Percentiles rank a stretch among this genome's conserved stretches.
Conservation (phyloP, 192 early-diverging fungal genomes). For the Chytriomyces confervae region DNA sequence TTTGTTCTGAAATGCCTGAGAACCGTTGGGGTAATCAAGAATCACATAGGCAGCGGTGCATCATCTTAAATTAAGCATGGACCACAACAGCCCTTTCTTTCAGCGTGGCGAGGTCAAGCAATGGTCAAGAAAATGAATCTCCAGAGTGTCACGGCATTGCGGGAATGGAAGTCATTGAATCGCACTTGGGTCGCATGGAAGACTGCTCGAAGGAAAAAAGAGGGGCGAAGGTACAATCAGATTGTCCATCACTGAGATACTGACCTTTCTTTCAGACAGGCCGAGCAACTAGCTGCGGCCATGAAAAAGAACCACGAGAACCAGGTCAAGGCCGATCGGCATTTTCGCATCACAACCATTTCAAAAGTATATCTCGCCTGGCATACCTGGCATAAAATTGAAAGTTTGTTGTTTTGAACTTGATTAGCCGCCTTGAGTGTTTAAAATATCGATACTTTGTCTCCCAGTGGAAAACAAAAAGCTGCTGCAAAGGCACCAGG, state of each 20-base stretch:
- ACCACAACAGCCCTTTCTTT: slow-evolving; percentile 17
- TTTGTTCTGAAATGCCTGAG: slow-evolving; percentile 13
- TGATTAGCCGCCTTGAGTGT: background rate
- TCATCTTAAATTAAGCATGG: too few relatives aligned
- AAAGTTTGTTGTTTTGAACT: background rate
- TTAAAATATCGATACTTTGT: background rate
- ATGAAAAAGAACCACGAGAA: slow-evolving; percentile 22
- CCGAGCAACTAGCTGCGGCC: background rate
- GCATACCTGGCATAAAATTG: slow-evolving; percentile 14
- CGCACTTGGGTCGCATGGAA: slow-evolving; percentile 15
- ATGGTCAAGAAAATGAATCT: slow-evolving; percentile 16
- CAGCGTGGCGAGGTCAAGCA: slow-evolving; percentile 18
- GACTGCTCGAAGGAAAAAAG: slow-evolving; percentile 1
- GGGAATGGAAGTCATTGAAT: slow-evolving; percentile 16
- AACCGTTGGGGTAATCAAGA: slow-evolving; percentile 1
- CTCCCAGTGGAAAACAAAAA: slow-evolving; percentile 12
- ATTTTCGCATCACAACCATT: slow-evolving; percentile 1
- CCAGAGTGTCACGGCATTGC: background rate
- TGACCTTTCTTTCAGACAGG: background rate
- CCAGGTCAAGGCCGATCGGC: slow-evolving; percentile 3
- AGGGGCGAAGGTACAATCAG: slow-evolving; percentile 9
- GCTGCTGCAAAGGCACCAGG: slow-evolving; percentile 12
- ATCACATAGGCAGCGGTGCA: too few relatives aligned
- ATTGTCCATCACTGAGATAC: background rate
- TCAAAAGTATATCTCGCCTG: slow-evolving; percentile 17